These are phyloP conservation scores for Lactarius tabidus DNA, from an alignment of 768 basidiomycete species.

Conservation along the genomic window DNA sequence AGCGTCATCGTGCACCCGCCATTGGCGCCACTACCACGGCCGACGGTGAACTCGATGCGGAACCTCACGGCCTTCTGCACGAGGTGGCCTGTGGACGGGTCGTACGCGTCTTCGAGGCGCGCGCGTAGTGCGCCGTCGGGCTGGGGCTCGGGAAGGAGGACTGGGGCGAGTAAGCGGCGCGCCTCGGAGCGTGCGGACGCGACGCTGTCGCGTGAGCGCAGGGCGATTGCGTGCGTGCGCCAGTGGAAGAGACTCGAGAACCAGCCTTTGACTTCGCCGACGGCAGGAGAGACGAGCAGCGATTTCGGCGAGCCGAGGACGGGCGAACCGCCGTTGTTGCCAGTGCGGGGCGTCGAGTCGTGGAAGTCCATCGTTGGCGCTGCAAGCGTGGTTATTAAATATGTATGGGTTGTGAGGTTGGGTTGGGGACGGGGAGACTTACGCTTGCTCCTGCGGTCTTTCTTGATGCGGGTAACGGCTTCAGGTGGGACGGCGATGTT, in stretches of 20 bases:
- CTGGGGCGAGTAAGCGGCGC: constrained; percentile 55
- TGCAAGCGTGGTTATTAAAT: constrained; percentile 29
- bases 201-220: constrained; percentile 56
- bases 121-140: constrained; percentile 53
- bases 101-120: constrained; percentile 46
- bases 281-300: constrained; percentile 59
- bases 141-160: constrained; percentile 60
- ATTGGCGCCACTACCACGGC: constrained; percentile 23
- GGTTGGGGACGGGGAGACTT: constrained; percentile 33
- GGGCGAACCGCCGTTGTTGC: constrained; percentile 41
- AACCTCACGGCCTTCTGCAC: constrained; percentile 76
- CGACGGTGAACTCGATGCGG: constrained; percentile 66
- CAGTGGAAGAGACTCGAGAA: constrained; percentile 95
- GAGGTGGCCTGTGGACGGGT: constrained; percentile 37
- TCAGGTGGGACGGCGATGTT: constrained; percentile 41
- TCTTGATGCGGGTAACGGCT: constrained; percentile 42
- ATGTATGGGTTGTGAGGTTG: not conserved
- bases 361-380: constrained; percentile 56
- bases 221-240: constrained; percentile 56
- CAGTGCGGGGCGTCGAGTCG: constrained; percentile 39
- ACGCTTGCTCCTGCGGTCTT: constrained; percentile 56
- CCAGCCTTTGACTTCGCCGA: constrained; percentile 87
- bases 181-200: constrained; percentile 61
- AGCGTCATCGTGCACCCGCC: constrained; percentile 67
- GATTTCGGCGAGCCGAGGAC: constrained; percentile 38